Evolutionary conservation across 768 basidiomycete species (phyloP), one percentile per base, ranked within the genome.

Genomic region (Russula emetica): DNA sequence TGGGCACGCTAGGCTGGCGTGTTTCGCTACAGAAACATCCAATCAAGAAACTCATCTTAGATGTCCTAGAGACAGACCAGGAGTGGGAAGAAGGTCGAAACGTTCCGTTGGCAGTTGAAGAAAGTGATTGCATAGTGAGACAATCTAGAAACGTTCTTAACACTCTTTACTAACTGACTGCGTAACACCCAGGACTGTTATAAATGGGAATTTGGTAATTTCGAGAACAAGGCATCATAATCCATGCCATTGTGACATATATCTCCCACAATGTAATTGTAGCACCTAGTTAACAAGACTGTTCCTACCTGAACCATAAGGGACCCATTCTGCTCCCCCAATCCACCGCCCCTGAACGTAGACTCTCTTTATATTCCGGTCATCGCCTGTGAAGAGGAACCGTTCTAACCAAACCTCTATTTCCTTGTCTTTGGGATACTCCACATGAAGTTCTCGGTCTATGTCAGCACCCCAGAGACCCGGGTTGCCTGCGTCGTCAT

Each of bases 351-450:
- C 94, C 70, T 90, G 86, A 18, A 98, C 94, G 70, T 86, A 94
- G 22, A 98, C 94, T 61, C 80, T 78, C 55, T 76, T 76, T 61
- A 97, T 85, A 74, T 94, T 95, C 71, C 92, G 79, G 71, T 92
- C 86, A 72, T 96, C 94, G 8, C 92, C 93, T 47, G 85, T 85
- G 71, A 92, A 94, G 67, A 96, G 76, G 75, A 95, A 94, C 64
- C 85, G 80, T 76, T 97, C 94, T 68, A 98, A 78, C 74, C 83
- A 77, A 52, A 75, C 78, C 64, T 83, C 80, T 60, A 92, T 71
- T 20, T 74, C 70, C 61, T 74, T 72, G 62, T 73, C 70, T 67
- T 73, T 64, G 18, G 58, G 52, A 58, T 34, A 67, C 40, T 67
- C 63, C 16, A 60, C 62, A 8, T 71, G 63, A 28, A 70, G 63